A percentile compares a stretch with the other conserved stretches of the same genome.
These are phyloP conservation scores for Geotrichum citri-aurantii DNA, from an alignment of 1,139 yeast species.

Conservation along the genomic window DNA sequence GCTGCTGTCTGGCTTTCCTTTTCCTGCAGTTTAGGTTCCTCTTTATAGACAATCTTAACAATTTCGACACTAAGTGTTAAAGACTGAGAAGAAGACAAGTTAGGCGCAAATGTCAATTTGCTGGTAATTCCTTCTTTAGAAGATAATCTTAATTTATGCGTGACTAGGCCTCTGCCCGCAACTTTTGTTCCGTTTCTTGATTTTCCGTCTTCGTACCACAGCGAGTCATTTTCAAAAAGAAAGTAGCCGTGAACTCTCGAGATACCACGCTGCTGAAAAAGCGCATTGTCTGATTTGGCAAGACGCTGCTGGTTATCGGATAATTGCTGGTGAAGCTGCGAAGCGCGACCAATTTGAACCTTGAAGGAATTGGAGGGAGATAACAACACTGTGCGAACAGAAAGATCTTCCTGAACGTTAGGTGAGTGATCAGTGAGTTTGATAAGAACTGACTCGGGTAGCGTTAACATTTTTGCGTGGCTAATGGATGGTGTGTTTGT, in stretches of 20 bases:
- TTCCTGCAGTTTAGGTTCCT: background rate
- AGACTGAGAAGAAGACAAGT: background rate
- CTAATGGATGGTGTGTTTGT: background rate
- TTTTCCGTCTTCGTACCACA: slow-evolving; percentile 20
- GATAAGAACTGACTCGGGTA: background rate
- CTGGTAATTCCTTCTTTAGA: background rate
- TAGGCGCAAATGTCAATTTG: slow-evolving; percentile 3
- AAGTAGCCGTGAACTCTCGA: slow-evolving; percentile 25
- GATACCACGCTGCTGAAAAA: slow-evolving; percentile 21
- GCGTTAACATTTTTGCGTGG: background rate
- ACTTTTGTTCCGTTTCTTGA: slow-evolving; percentile 23
- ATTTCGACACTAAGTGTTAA: background rate
- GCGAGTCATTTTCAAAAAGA: slow-evolving; percentile 13
- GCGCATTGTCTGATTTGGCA: slow-evolving; percentile 17
- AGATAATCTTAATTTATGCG: background rate
- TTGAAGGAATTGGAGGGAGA: slow-evolving; percentile 1
- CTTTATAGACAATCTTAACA: background rate
- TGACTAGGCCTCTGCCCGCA: background rate
- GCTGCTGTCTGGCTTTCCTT: background rate
- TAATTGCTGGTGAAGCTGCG: background rate
- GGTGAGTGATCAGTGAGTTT: slow-evolving; percentile 1
- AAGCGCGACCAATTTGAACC: slow-evolving; percentile 11
- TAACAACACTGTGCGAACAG: background rate
- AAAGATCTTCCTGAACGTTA: background rate
- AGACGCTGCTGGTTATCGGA: background rate